phyloP scores from a whole-genome alignment of 192 early-diverging fungal genomes.

The Helicostylum pulchrum region DNA sequence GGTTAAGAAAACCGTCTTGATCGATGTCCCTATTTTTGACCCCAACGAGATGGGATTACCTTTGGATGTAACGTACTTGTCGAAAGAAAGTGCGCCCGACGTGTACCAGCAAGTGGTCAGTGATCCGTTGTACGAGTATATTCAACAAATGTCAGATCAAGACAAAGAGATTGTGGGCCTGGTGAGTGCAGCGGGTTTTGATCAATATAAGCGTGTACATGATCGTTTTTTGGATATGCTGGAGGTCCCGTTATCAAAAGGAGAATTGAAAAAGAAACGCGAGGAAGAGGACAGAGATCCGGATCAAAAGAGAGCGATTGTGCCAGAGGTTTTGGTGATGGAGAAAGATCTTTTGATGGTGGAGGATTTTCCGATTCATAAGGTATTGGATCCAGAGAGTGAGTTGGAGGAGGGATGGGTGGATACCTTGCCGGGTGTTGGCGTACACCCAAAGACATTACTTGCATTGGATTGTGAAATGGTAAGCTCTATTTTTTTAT shows the following conservation, averaged over 20 bases:
- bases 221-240: constrained; percentile 23
- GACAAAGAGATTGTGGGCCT: constrained; percentile 7
- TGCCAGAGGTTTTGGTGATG: constrained; percentile 23
- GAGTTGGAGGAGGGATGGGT: constrained; percentile 41
- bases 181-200: constrained; percentile 3
- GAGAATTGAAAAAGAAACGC: constrained; percentile 12
- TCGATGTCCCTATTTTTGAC: constrained; percentile 13
- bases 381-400: background rate
- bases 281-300: constrained; percentile 1
- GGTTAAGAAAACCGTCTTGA: constrained; percentile 4
- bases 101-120: background rate
- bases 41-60: constrained; percentile 5
- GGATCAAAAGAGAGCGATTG: background rate
- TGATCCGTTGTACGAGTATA: background rate
- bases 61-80: background rate
- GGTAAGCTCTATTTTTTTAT: constrained; percentile 29
- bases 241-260: constrained; percentile 14
- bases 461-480: constrained; percentile 62
- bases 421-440: constrained; percentile 28
- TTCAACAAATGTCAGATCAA: background rate
- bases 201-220: constrained; percentile 9
- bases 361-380: constrained; percentile 36
- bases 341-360: constrained; percentile 26
- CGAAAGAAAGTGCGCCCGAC: background rate
- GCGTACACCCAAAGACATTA: constrained; percentile 26